Conservation (phyloP, 164 flowering plant species). For the Vitis vinifera region DNA sequence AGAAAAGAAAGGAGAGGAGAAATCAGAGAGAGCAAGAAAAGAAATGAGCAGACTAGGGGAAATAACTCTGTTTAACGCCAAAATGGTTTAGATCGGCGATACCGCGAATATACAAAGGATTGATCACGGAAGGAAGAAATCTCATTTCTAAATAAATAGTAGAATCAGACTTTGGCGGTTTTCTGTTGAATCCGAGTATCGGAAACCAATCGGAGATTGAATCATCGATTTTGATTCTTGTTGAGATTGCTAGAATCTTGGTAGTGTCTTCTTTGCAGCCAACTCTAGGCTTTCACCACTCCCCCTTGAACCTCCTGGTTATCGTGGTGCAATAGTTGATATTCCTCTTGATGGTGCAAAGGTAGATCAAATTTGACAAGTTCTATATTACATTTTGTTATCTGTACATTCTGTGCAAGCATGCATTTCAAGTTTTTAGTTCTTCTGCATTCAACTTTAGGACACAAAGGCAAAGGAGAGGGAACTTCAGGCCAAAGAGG, state of each 20-base stretch:
- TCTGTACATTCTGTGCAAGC: conserved; percentile 1
- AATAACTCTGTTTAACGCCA: conserved; percentile 43
- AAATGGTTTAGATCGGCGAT: conserved; percentile 21
- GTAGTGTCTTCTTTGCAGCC: conserved; percentile 52
- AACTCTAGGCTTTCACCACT: conserved; percentile 58
- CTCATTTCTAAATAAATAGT: conserved; percentile 43
- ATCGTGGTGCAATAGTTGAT: conserved; percentile 49
- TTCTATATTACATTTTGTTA: neutral
- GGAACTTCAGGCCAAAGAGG: conserved; percentile 67
- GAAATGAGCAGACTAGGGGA: conserved; percentile 52
- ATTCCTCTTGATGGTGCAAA: conserved; percentile 46
- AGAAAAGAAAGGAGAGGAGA: neutral
- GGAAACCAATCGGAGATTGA: conserved; percentile 52
- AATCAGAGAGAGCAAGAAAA: no score
- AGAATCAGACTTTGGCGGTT: conserved; percentile 47
- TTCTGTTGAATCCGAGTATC: conserved; percentile 36
- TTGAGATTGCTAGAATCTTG: conserved; percentile 39
- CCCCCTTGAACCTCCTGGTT: conserved; percentile 57
- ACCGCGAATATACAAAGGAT: conserved; percentile 26
- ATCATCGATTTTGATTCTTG: conserved; percentile 33
- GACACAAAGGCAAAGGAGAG: conserved; percentile 52
- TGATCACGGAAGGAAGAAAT: conserved; percentile 37
- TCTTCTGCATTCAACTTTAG: conserved; percentile 21
- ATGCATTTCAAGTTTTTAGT: neutral
- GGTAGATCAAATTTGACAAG: conserved; percentile 22